These are phyloP conservation scores for Beauveria sp. DNA, from an alignment of 2,329 filamentous ascomycete species.

Conservation along the genomic window DNA sequence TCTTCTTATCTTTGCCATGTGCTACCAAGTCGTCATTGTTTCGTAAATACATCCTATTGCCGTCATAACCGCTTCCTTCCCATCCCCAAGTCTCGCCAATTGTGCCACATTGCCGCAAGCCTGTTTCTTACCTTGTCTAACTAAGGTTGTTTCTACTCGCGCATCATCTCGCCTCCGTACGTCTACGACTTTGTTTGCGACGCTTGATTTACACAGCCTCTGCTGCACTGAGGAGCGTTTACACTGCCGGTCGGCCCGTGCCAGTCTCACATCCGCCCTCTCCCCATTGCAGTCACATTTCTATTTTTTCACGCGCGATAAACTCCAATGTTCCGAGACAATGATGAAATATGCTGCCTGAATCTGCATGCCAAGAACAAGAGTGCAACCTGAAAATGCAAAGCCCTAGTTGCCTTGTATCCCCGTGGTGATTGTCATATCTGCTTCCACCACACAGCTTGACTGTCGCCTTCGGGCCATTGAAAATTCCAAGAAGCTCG, in stretches of 20 bases:
- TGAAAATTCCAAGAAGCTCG: background rate
- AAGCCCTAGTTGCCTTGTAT: conserved; percentile 30
- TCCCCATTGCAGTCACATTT: background rate
- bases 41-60: conserved; percentile 2
- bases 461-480: conserved; percentile 17
- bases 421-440: conserved; percentile 29
- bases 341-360: conserved; percentile 16
- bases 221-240: background rate
- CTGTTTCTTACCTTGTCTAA: background rate
- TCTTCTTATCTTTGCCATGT: background rate
- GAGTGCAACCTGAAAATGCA: conserved; percentile 26
- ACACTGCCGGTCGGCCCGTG: background rate
- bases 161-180: background rate
- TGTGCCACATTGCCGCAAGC: background rate
- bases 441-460: conserved; percentile 21
- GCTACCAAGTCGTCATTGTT: background rate
- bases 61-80: background rate
- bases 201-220: background rate
- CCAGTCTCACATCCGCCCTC: background rate
- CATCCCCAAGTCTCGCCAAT: background rate
- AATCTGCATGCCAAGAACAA: conserved; percentile 20
- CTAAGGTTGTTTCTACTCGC: background rate
- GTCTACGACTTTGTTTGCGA: background rate
- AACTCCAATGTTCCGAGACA: conserved; percentile 1
- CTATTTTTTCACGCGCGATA: background rate